A percentile compares a stretch with the other conserved stretches of the same genome.
phyloP scores from a whole-genome alignment of 1,139 yeast species.

The Suhomyces chickasaworum region DNA sequence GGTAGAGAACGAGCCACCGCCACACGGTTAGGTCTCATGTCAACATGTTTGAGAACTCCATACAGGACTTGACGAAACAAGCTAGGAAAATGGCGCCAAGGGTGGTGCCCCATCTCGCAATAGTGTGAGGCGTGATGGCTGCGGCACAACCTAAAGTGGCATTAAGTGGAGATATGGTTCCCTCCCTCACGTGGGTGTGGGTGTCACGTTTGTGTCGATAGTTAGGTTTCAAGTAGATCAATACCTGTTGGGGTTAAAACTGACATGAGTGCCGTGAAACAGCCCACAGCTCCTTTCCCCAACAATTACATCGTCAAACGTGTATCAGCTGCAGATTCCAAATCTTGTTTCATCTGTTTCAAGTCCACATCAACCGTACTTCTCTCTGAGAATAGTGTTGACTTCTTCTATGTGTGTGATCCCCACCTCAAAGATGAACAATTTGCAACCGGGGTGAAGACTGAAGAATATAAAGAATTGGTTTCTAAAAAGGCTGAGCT shows the following conservation, averaged over 20 bases:
- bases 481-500: constrained; percentile 36
- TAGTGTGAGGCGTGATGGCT: neutral
- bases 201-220: neutral
- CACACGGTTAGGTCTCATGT: neutral
- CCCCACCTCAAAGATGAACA: constrained; percentile 61
- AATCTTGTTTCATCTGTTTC: constrained; percentile 67
- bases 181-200: neutral
- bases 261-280: constrained; percentile 10
- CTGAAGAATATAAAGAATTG: constrained; percentile 49
- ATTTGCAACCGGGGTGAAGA: constrained; percentile 59
- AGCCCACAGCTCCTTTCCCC: constrained; percentile 40
- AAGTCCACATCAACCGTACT: constrained; percentile 66
- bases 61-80: too few species aligned
- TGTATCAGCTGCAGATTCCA: constrained; percentile 58
- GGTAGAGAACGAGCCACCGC: neutral
- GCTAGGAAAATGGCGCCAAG: neutral
- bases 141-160: too few species aligned
- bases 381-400: constrained; percentile 52
- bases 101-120: neutral
- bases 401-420: constrained; percentile 71
- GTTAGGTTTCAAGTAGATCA: neutral
- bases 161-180: too few species aligned
- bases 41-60: too few species aligned
- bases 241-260: neutral
- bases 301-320: constrained; percentile 56